Base-by-base conservation (phyloP, 371 early-diverging fungal species). In the Circinella umbellata region DNA sequence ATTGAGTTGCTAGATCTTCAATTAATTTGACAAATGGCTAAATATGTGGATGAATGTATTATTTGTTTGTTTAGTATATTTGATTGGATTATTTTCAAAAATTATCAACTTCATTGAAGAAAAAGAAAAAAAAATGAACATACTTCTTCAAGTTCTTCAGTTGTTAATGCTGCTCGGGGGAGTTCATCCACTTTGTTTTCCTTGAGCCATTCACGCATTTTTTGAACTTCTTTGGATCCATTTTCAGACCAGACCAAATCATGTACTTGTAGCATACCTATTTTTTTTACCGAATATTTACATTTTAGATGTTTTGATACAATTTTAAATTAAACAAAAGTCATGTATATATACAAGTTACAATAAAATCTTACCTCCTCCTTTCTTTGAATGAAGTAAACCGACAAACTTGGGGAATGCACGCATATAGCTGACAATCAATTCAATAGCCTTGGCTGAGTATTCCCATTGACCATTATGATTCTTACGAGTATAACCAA, bases 401-500 rank as follows among this genome's bases (percentile, higher is more conserved):
- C 69, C 74, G 66, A 97, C 82, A 71, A 98, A 84, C 54, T 92
- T 90, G 0, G 92, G 93, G 84, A 93, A 93, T 9, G 79, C 75
- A 36, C 79, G 75, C 68, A 87, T 86, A 78, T 95, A 98, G 18
- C 89, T 86, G 14, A 66, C 61, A 57, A 98, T 81, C 18, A 97
- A 73, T 0, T 84, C 86, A 6, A 95, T 79, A 0, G 96, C 98
- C 70, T 88, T 89, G 48, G 80, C 74, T 13, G 94, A 92, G 68
- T 87, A 98, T 75, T 94, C 94, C 98, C 98, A 98, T 18, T 90
- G 91, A 18, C 77, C 80, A 46, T 84, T 87, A 14, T 70, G 70
- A 4, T 85, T 77, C 74, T 95, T 96, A 60, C 91, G 86, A 6
- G 95, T 87, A 73, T 94, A 96, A 3, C 96, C 97, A 4, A 94